A percentile compares a stretch with the other conserved stretches of the same genome.
Evolutionary conservation across 2,329 filamentous ascomycete genomes (phyloP).

Genomic region (Stylonectria norvegica): DNA sequence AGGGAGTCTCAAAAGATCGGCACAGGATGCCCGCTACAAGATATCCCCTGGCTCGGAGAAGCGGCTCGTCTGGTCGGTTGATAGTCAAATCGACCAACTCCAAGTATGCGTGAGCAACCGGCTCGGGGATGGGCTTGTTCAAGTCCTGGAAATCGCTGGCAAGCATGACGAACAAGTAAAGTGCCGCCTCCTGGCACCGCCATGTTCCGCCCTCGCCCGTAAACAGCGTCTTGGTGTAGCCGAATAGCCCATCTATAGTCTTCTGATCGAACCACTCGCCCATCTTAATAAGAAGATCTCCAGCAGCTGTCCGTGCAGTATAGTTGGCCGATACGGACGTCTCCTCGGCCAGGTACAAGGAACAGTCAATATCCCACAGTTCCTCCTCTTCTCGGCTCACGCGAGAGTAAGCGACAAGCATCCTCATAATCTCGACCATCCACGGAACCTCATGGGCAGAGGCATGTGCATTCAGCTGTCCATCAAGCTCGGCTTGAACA

Average conservation of each 20-base stretch:
- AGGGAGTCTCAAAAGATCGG: constrained; percentile 62
- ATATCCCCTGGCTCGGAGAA: constrained; percentile 83
- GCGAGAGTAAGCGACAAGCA: constrained; percentile 80
- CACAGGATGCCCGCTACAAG: constrained; percentile 79
- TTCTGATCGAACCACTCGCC: constrained; percentile 81
- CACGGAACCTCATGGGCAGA: constrained; percentile 66
- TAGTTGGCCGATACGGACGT: constrained; percentile 94
- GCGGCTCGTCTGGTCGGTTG: constrained; percentile 63
- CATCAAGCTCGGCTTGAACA: constrained; percentile 84
- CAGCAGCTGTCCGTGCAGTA: constrained; percentile 87
- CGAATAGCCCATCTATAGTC: constrained; percentile 74
- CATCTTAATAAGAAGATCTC: constrained; percentile 87
- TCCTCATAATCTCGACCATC: constrained; percentile 83
- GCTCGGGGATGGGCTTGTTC: constrained; percentile 64
- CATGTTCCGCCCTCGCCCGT: constrained; percentile 48
- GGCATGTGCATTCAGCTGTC: constrained; percentile 63
- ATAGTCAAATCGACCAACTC: constrained; percentile 78
- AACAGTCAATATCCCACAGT: constrained; percentile 94
- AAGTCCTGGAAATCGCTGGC: constrained; percentile 80
- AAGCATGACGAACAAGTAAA: constrained; percentile 83
- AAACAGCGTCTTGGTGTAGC: constrained; percentile 73
- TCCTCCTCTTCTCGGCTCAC: constrained; percentile 92
- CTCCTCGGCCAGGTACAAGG: constrained; percentile 92
- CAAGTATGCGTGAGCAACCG: constrained; percentile 70
- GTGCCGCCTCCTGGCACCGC: constrained; percentile 70